Base-by-base conservation (phyloP, 2,329 filamentous ascomycete species). In the Colletotrichum tropicicola region DNA sequence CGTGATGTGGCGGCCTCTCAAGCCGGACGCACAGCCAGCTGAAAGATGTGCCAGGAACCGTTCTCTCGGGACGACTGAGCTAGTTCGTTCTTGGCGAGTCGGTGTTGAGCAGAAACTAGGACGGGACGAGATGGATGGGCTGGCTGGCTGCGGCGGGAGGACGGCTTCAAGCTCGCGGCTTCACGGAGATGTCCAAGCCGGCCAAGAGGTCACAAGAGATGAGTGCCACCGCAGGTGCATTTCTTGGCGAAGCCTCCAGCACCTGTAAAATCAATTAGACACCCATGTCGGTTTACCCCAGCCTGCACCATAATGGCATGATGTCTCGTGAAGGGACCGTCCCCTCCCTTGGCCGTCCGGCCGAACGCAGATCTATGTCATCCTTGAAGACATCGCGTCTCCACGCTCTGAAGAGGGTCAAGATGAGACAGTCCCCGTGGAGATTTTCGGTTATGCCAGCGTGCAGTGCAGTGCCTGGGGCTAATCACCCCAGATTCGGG, bases 181-280 rank as follows among this genome's bases (percentile, higher is more conserved):
- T 55, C 23, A 15, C 30, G 58, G 41, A 32, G 30, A 55, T 23
- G 30, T 9, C 23, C 28, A 47, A 12, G 49, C 30, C 32, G 19
- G 30, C 41, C 49, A 48, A 60, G 49, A 28, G 12, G 30, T 13
- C 41, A 54, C 30, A 60, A 60, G 49, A 55, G 58, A 55, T 60
- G 49, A 44, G 23, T 17, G 49, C 48, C 39, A 55, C 47, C 49
- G 15, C 45, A 60, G 48, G 39, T 48, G 58, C 28, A 9, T 8
- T 9, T 43, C 49, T 43, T 48, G 41, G 49, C 58, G 23, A 10
- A 30, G 21, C 21, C 8, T 39, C 13, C 37, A 41, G 13, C 4
- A 13, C 10, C 12, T 59, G 23, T 32, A 41, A 59, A 51, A 17
- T 12, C 12, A n/a, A 32, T 2, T 8, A 12, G 12, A 41, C 35